Base-by-base conservation (phyloP, 2,329 filamentous ascomycete genomes). In the Talaromyces amestolkiae region DNA sequence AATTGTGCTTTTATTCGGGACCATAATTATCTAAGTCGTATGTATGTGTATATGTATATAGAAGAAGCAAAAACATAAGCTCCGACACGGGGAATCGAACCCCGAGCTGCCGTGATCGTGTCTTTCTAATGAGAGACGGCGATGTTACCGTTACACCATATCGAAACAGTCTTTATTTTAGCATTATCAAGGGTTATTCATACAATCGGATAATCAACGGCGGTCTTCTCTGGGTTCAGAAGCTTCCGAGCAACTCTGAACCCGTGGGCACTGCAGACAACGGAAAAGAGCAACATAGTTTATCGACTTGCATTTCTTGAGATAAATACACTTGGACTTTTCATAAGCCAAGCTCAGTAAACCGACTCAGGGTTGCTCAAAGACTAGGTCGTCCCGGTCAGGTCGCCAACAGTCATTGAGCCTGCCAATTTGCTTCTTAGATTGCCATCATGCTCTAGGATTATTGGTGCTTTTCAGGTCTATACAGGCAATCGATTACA, bases 141-240 rank as follows among this genome's bases (percentile, higher is more conserved):
- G 51, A 54, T 54, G 51, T 54, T 54, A 54, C 51, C 51, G 51
- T 54, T 54, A 54, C 51, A 54, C 51, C 51, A 54, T 54, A 54
- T 54, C 51, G n/a, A n/a, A n/a, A n/a, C n/a, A n/a, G n/a, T n/a
- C n/a, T n/a, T n/a, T n/a, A n/a, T 11, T 37, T 37, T 37, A 9
- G 13, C 4, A 13, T 1, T 13, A 37, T 37, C 0, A 37, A 3
- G 0, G 9, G 3, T 7, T 2, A 41, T n/a, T 15, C 2, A 41
- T 2, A 17, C 15, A 6, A 4, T 31, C 5, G 7, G 27, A 31
- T 6, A 31, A 31, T 31, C 27, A 6, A 31, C 3, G 6, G 4
- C 27, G 27, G 27, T 31, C 27, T 31, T 31, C 11, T 51, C 15
- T 1, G 47, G 24, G 27, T 31, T 51, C 47, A 51, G 45, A 24